Evolutionary conservation across 108 stramenopile species (phyloP).

Genomic region (Nannochloropsis gaditana): DNA sequence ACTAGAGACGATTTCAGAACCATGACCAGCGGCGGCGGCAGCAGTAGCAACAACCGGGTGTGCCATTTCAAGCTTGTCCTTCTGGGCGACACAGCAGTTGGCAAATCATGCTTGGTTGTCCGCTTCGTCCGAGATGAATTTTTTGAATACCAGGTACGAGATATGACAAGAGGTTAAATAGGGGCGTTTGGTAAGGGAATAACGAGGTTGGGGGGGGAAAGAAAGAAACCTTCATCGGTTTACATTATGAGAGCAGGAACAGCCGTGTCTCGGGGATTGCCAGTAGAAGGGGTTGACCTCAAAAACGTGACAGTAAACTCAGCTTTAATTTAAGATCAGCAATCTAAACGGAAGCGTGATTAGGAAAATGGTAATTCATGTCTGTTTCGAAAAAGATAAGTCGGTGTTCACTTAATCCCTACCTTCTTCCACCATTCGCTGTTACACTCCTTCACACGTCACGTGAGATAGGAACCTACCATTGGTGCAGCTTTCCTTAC

Average conservation of each 20-base stretch:
- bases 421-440: no score
- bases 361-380: no score
- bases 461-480: not conserved
- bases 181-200: not conserved
- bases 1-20: not conserved
- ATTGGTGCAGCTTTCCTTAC: constrained; percentile 87
- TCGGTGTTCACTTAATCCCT: no score
- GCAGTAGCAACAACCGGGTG: constrained; percentile 54
- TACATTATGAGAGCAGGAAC: no score
- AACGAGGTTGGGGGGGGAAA: not conserved
- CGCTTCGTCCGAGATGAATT: constrained; percentile 97
- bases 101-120: constrained; percentile 88
- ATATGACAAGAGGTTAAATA: constrained; percentile 25
- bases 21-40: constrained; percentile 1
- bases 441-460: no score
- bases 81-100: constrained; percentile 96
- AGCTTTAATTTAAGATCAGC: no score
- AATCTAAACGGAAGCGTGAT: no score
- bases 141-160: constrained; percentile 95
- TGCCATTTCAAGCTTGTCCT: constrained; percentile 98
- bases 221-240: no score
- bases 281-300: no score
- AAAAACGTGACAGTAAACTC: no score
- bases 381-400: no score
- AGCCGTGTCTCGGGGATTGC: no score